Evolutionary conservation across 306 rosid genomes (phyloP), one percentile per base, ranked within the genome.

Genomic region (Medicago ruthenica): DNA sequence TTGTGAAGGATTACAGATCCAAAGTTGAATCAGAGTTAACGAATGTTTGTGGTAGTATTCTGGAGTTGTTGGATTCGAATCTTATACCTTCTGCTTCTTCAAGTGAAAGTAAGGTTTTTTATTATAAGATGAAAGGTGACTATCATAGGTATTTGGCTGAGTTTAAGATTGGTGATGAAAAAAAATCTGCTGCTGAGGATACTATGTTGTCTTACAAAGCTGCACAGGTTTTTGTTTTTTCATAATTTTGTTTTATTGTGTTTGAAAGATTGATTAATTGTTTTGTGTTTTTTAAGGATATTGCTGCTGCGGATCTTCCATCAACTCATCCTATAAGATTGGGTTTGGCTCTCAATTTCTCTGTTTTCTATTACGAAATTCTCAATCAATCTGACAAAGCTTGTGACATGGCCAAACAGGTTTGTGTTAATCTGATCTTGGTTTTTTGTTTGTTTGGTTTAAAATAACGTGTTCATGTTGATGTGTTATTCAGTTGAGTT

Each of bases 401-500:
- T 0, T 91, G 93, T 61, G 88, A 74, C 40, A 88, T 91, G 96
- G 96, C 96, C 61, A 91, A 91, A 81, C 96, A 87, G 96, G 96
- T 88, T 14, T 51, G 36, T 11, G 14, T 22, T 22, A 20, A 21
- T 44, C 34, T 14, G 7, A 11, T 37, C 18, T 76, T 31, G 13
- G 31, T 71, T 64, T 21, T 39, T 12, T 42, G 11, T 39, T 12
- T 42, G 11, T 39, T 20, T 73, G 16, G 10, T 73, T 61, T 41
- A 16, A 37, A 51, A n/a, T 47, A 12, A 17, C 18, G 6, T 36
- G 44, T 51, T 12, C 1, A 7, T 45, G 45, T 48, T n/a, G n/a
- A 9, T 50, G 36, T 64, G 65, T 20, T 59, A 2, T n/a, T 21
- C 47, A 17, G 18, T 17, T 47, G 27, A 7, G 27, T 5, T 34